These are phyloP conservation scores for Rhodotorula sp. DNA, from an alignment of 1,284 basidiomycete genomes.

Conservation along the genomic window DNA sequence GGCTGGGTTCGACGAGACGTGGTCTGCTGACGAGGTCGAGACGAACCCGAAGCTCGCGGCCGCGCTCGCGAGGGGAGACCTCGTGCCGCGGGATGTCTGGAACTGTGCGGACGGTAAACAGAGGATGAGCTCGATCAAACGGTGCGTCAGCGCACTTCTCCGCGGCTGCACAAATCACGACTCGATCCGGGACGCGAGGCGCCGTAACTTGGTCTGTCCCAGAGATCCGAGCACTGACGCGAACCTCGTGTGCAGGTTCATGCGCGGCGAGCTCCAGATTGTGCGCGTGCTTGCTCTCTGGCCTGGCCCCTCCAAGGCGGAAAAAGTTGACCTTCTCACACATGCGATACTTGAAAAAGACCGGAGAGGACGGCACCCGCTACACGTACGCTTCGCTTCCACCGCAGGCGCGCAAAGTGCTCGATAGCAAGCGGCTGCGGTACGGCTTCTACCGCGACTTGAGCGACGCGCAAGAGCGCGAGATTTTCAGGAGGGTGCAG, in stretches of 20 bases:
- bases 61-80: background rate
- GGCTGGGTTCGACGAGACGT: background rate
- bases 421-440: constrained; percentile 8
- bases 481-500: constrained; percentile 23
- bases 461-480: constrained; percentile 10
- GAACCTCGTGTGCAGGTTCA: constrained; percentile 3
- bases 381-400: background rate
- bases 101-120: constrained; percentile 26
- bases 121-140: constrained; percentile 12
- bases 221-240: no score
- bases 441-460: constrained; percentile 24
- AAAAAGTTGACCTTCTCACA: background rate
- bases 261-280: background rate
- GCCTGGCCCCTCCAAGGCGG: background rate
- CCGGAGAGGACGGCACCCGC: background rate
- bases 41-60: background rate
- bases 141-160: background rate
- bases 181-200: no score
- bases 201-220: no score
- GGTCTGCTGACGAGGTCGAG: background rate
- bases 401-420: background rate
- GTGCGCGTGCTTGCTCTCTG: background rate
- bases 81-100: constrained; percentile 7
- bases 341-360: background rate
- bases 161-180: no score